Evolutionary conservation across 2,329 filamentous ascomycete genomes (phyloP), one percentile per base, ranked within the genome.

Genomic region (Fusarium dlaminii): DNA sequence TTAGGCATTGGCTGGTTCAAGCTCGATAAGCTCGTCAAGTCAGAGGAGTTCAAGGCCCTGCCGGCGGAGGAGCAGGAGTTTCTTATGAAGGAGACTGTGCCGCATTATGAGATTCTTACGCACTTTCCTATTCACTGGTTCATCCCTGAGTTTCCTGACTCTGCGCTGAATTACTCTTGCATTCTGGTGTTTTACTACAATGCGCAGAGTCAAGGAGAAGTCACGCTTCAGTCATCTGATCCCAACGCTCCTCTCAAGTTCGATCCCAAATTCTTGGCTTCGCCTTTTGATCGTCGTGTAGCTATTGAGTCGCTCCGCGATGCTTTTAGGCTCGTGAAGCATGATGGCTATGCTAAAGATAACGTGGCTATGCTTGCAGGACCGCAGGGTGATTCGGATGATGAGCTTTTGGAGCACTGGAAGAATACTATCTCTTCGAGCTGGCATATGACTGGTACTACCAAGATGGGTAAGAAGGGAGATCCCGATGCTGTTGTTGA

Each of bases 401-500:
- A 89, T 57, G 88, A 90, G 65, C 81, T 92, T 18, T 77, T 85
- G 14, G 79, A 73, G 6, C 82, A 84, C 73, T 89, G 84, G 84
- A 81, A 79, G 59, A 78, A 84, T 34, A 85, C 79, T 30, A 80
- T 83, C 24, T 82, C 79, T 36, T 87, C 84, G 6, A 87, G 82
- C 63, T 90, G 85, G 86, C 89, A 88, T 77, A 90, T 86, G 86
- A 87, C 83, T 2, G 87, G 88, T 0, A 91, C 89, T 0, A 84
- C 84, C 12, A 87, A 86, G 77, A 91, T 91, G 89, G 89, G 89
- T 0, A 84, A 80, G 68, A 43, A 63, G 0, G 82, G 78, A 4
- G 84, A 86, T 13, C 62, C 66, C 0, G 82, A 84, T 39, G 84
- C 86, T 2, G 86, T 82, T 34, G 87, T 90, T 12, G 87, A 90